phyloP scores from a whole-genome alignment of 495 filamentous ascomycete genomes.

The Penicillium paradoxum region DNA sequence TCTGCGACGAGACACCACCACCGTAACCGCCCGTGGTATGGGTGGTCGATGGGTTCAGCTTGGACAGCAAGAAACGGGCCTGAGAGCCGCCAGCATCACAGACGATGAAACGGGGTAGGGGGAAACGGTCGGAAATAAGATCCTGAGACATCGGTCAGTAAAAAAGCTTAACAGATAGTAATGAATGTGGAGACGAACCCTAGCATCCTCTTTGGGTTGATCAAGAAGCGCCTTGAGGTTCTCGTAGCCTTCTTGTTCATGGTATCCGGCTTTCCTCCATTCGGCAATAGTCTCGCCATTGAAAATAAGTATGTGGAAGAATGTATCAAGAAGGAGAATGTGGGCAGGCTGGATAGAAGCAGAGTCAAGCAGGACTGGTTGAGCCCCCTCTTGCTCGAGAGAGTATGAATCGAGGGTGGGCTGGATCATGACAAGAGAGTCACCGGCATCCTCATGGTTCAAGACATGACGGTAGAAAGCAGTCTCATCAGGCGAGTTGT shows the following conservation, averaged over 20 bases:
- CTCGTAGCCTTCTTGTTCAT: constrained; percentile 97
- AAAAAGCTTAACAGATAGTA: not conserved
- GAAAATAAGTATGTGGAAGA: constrained; percentile 99
- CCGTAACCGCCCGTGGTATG: constrained; percentile 91
- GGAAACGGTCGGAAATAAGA: constrained; percentile 95
- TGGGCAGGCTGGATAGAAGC: constrained; percentile 93
- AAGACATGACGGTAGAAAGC: constrained; percentile 97
- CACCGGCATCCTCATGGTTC: constrained; percentile 94
- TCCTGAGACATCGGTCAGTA: constrained; percentile 54
- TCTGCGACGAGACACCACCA: constrained; percentile 87
- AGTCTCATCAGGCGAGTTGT: constrained; percentile 98
- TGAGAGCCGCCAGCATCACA: constrained; percentile 98
- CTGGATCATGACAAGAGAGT: constrained; percentile 98
- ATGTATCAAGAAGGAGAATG: constrained; percentile 93
- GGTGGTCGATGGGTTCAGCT: constrained; percentile 98
- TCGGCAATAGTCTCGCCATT: constrained; percentile 97
- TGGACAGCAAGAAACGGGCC: constrained; percentile 93
- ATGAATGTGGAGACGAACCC: constrained; percentile 50
- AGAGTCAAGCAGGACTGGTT: constrained; percentile 91
- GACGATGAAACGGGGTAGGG: constrained; percentile 95
- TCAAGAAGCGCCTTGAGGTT: constrained; percentile 88
- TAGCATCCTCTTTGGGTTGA: constrained; percentile 95
- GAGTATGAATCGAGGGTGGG: constrained; percentile 97
- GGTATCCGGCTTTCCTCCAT: constrained; percentile 97
- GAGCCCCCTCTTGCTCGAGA: constrained; percentile 84